Evolutionary conservation across 441 rosid genomes (phyloP).

Genomic region (Arabidopsis hybrid): DNA sequence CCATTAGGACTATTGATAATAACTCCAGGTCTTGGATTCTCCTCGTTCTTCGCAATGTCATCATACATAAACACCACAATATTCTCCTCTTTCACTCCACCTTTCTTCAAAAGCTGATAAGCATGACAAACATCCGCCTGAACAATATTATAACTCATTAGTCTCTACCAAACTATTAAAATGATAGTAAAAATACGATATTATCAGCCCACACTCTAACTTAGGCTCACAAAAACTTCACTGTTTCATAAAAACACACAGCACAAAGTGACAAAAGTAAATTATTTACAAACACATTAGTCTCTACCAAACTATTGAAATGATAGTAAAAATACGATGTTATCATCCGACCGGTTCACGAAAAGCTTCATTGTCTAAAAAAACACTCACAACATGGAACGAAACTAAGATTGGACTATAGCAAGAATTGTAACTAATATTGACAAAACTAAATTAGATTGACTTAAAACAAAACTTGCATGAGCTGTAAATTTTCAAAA

Average conservation of each 20-base stretch:
- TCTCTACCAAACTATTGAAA: too few relatives aligned
- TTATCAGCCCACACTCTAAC: too few relatives aligned
- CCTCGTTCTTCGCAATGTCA: conserved; percentile 74
- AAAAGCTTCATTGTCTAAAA: not conserved
- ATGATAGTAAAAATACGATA: too few relatives aligned
- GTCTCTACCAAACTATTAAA: conserved; percentile 4
- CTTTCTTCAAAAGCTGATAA: conserved; percentile 83
- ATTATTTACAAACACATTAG: too few relatives aligned
- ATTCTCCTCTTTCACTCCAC: conserved; percentile 89
- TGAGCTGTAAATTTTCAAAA: too few relatives aligned
- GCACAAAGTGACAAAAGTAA: too few relatives aligned
- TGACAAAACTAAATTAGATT: too few relatives aligned
- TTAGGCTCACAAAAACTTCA: conserved; percentile 6
- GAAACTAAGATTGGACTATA: not conserved
- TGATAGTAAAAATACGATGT: too few relatives aligned
- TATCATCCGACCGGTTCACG: too few relatives aligned
- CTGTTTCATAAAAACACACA: not conserved
- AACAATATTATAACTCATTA: not conserved
- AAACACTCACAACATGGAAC: not conserved
- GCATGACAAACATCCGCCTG: conserved; percentile 98
- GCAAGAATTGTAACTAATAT: not conserved
- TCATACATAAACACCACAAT: conserved; percentile 93
- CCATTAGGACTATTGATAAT: conserved; percentile 86
- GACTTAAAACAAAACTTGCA: too few relatives aligned
- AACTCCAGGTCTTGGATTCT: conserved; percentile 88